phyloP scores from a whole-genome alignment of 2,329 filamentous ascomycete species.

The Nemania sp. region DNA sequence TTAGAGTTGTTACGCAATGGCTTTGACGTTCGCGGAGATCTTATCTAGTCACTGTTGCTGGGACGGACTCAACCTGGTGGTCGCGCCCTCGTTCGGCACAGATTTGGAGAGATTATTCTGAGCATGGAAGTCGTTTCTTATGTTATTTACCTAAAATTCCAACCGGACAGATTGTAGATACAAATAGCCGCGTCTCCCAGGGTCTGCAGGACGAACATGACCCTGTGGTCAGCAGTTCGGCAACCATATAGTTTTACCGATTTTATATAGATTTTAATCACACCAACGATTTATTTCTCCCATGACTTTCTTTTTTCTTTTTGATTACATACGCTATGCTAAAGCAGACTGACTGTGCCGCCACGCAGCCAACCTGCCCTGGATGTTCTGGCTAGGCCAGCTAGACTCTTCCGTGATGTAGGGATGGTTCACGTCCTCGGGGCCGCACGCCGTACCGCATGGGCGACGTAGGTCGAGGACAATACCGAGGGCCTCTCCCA shows the following conservation, averaged over 20 bases:
- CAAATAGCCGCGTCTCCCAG: background rate
- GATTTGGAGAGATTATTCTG: background rate
- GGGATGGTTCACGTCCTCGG: too few species aligned
- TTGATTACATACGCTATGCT: background rate
- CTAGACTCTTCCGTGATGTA: too few species aligned
- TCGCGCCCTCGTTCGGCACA: background rate
- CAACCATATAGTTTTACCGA: background rate
- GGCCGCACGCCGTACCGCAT: too few species aligned
- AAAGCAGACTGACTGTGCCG: too few species aligned
- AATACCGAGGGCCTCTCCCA: too few species aligned
- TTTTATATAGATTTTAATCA: background rate
- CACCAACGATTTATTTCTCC: background rate
- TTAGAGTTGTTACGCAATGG: background rate
- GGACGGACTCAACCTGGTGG: background rate
- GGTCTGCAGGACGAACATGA: too few species aligned
- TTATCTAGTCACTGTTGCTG: background rate
- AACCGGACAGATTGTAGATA: background rate
- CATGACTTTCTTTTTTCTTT: background rate
- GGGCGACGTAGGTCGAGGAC: too few species aligned
- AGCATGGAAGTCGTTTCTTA: background rate
- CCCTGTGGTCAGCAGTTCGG: background rate
- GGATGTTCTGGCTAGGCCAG: too few species aligned
- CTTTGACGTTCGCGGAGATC: background rate
- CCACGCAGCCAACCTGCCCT: too few species aligned
- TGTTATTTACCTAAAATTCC: background rate